Evolutionary conservation across 768 basidiomycete genomes (phyloP), one percentile per base, ranked within the genome.

Genomic region (Pleurotus salmoneostramineus): DNA sequence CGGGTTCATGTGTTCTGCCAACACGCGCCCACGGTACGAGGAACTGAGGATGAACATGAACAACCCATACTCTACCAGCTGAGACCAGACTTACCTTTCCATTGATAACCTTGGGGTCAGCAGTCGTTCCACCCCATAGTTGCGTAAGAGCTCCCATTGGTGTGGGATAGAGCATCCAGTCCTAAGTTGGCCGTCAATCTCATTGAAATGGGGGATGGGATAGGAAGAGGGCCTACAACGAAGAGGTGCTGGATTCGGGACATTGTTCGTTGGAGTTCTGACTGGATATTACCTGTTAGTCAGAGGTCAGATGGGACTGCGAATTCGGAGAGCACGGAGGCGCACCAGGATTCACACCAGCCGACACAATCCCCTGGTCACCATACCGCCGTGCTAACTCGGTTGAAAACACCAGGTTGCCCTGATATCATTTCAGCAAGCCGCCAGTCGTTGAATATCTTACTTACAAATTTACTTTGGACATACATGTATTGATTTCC

Each of bases 61-160:
- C 21, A 42, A 40, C n/a, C 37, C 8, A 40, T n/a, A 40, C n/a
- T 40, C 10, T n/a, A 40, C 21, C 11, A 37, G 37, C 51, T 37
- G 4, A 49, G 27, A 5, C 49, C n/a, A 8, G 37, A 40, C 49
- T 14, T 42, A 72, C 72, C 61, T 72, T 68, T n/a, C 75, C 74
- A 48, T 71, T 72, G 14, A 71, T 55, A 2, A 61, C 58, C 3
- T 59, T 65, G 6, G 66, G 68, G 36, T 76, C 76, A 5, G 64
- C 54, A 1, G 68, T 59, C 3, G 73, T 75, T 0, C 71, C 76
- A 8, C 73, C 76, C 62, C 67, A 77, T 1, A 77, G 61, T 49
- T 71, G 73, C 4, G 74, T 74, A 31, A 73, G 60, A 4, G 74
- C 72, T 12, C 77, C 77, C 35, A 42, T 40, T 2, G 37, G 37